These are phyloP conservation scores for Pythium sukuiense DNA, from an alignment of 352 stramenopile species.

Conservation along the genomic window DNA sequence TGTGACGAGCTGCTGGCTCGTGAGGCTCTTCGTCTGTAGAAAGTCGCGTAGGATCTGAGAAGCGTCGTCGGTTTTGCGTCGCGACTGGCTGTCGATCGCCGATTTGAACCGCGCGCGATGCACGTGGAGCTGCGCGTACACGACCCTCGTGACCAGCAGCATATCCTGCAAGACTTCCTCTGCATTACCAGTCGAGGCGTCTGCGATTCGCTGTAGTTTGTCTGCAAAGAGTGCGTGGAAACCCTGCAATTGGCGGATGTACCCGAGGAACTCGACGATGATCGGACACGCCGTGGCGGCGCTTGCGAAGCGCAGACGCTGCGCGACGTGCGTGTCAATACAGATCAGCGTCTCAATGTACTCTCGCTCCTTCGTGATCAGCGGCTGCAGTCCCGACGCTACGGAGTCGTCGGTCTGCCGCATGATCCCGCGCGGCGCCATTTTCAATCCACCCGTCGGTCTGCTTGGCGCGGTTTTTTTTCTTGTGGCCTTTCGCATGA, in stretches of 20 bases:
- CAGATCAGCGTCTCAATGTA: slow-evolving; percentile 5
- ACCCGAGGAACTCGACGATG: slow-evolving; percentile 4
- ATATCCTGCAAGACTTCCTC: slow-evolving; percentile 7
- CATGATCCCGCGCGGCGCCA: slow-evolving; percentile 10
- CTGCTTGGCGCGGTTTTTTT: neutral
- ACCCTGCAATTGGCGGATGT: neutral
- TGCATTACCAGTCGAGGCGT: neutral
- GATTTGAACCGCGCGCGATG: slow-evolving; percentile 2
- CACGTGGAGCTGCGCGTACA: slow-evolving; percentile 16
- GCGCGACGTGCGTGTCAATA: slow-evolving; percentile 8
- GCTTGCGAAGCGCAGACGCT: slow-evolving; percentile 8
- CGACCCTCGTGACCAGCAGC: slow-evolving; percentile 9
- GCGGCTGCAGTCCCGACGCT: slow-evolving; percentile 7
- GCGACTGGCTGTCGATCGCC: slow-evolving; percentile 3
- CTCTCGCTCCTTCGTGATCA: neutral
- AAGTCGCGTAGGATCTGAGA: slow-evolving; percentile 8
- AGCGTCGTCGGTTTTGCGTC: slow-evolving; percentile 4
- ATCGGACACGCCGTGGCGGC: neutral
- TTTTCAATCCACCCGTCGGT: neutral
- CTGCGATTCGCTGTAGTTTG: slow-evolving; percentile 12
- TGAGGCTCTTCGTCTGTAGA: slow-evolving; percentile 5
- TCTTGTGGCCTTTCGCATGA: neutral
- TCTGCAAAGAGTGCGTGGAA: slow-evolving; percentile 5
- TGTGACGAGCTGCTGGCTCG: slow-evolving; percentile 6
- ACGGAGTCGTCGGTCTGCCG: slow-evolving; percentile 17